A percentile compares a stretch with the other conserved stretches of the same genome.
Conservation (phyloP, 306 rosid genomes). For the Pueraria montana region DNA sequence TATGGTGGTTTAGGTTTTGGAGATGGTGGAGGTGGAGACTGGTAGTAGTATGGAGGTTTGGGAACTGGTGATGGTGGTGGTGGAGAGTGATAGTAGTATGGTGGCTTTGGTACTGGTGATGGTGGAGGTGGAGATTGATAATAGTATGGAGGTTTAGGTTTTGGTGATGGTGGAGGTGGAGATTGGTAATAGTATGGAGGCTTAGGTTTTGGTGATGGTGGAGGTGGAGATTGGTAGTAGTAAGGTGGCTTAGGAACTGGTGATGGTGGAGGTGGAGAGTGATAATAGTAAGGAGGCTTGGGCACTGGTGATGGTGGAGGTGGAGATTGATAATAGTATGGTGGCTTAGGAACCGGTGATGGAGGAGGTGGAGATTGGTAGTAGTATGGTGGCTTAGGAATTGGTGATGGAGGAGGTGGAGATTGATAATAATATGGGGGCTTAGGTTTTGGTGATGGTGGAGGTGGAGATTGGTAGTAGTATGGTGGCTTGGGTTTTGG, state of each 20-base stretch:
- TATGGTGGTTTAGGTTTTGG: neutral
- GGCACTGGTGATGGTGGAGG: slow-evolving; percentile 44
- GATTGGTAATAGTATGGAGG: too few species aligned
- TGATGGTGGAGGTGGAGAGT: slow-evolving; percentile 50
- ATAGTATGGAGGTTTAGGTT: neutral
- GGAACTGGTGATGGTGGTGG: slow-evolving; percentile 40
- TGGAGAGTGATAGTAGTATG: slow-evolving; percentile 5
- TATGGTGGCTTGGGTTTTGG: slow-evolving; percentile 32
- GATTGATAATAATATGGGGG: slow-evolving; percentile 43
- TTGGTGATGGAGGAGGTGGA: slow-evolving; percentile 46
- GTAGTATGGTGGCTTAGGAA: slow-evolving; percentile 34
- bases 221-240: too few species aligned
- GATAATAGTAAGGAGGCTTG: slow-evolving; percentile 33
- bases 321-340: slow-evolving; percentile 46
- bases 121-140: slow-evolving; percentile 44
- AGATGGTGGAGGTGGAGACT: slow-evolving; percentile 61
- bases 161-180: too few species aligned
- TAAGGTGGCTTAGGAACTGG: neutral
- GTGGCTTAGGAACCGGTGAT: neutral
- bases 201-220: too few species aligned
- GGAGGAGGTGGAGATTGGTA: slow-evolving; percentile 62
- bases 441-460: too few species aligned
- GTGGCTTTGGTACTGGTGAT: slow-evolving; percentile 34
- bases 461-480: slow-evolving; percentile 56
- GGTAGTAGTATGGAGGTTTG: slow-evolving; percentile 43